These are phyloP conservation scores for Xerocomellus chrysenteron DNA, from an alignment of 768 basidiomycete species.

Conservation along the genomic window DNA sequence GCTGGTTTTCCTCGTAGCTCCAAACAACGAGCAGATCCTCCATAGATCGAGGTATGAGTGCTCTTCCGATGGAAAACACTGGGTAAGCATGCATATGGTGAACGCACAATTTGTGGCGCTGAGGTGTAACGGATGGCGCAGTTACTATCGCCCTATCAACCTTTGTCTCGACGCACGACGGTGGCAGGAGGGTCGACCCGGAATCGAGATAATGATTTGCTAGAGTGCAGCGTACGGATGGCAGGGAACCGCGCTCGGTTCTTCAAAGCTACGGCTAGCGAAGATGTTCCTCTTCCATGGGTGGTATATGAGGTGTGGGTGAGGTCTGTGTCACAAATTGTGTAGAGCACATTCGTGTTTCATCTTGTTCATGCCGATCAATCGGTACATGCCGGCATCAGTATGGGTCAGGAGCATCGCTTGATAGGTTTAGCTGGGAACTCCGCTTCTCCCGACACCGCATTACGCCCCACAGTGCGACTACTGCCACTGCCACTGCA, in stretches of 20 bases:
- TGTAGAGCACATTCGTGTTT: slow-evolving; percentile 3
- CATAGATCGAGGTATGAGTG: slow-evolving; percentile 25
- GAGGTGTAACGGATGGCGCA: slow-evolving; percentile 1
- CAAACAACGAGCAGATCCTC: slow-evolving; percentile 34
- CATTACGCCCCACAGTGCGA: not conserved
- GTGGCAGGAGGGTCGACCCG: not conserved
- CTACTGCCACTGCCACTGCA: not conserved
- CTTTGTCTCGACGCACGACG: slow-evolving; percentile 5
- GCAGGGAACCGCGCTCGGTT: slow-evolving; percentile 20
- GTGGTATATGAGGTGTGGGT: slow-evolving; percentile 43
- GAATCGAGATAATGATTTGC: slow-evolving; percentile 1
- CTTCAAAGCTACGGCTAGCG: slow-evolving; percentile 30
- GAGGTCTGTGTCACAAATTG: slow-evolving; percentile 18
- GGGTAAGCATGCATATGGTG: slow-evolving; percentile 28
- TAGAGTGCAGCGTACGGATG: slow-evolving; percentile 30
- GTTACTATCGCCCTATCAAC: slow-evolving; percentile 16
- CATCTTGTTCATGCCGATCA: not conserved
- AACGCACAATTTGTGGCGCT: not conserved
- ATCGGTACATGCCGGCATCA: too few species aligned
- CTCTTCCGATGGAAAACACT: slow-evolving; percentile 31
- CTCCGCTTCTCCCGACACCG: slow-evolving; percentile 21
- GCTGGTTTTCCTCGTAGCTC: slow-evolving; percentile 38
- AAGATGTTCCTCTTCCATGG: slow-evolving; percentile 34
- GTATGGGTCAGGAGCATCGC: not conserved
- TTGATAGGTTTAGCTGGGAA: not conserved